Base-by-base conservation (phyloP, 2,329 filamentous ascomycete genomes). In the Aspergillus caelatus region DNA sequence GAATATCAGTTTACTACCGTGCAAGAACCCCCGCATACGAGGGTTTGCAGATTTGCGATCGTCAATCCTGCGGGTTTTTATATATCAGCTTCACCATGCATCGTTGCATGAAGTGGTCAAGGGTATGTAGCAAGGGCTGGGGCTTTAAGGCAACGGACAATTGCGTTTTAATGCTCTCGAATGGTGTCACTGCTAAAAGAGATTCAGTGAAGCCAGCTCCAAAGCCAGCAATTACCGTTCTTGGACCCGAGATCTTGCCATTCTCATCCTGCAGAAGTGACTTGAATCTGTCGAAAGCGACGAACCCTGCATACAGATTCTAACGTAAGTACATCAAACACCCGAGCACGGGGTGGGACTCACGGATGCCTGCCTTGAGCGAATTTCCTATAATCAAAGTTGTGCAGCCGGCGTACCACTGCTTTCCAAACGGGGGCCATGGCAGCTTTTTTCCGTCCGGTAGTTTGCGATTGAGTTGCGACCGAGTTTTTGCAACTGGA, bases 381-480 rank as follows among this genome's bases (percentile, higher is more conserved):
- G 93, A 96, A 81, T 99, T 99, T 65, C 95, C 95, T 70, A 98
- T 93, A 64, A 99, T 96, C 76, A 97, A 82, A 32, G 95, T 98
- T 54, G 95, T 98, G 82, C 95, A 99, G 43, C 95, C 95, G 14
- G 95, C 94, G 79, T 99, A 99, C 95, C 95, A 99, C 79, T 96
- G 93, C 71, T 81, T 84, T 56, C 95, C 95, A 74, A 98, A 98
- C 12, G 92, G 92, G 50, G 95, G 95, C 91, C 93, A 97, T 59
- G 94, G 93, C 34, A 97, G 86, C 82, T 96, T 97, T 83, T 96
- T 84, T 54, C 89, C 90, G 61, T 91, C 89, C 56, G 91, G 84
- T 73, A 98, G 84, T 71, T 89, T 88, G 70, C 90, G 88, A 79
- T 99, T 99, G 74, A 99, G 89, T 80, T 98, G 95, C 61, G 92